Percentiles rank a stretch among this genome's conserved stretches.
Conservation (phyloP, 2,329 filamentous ascomycete genomes). For the Anisogramma anomala region DNA sequence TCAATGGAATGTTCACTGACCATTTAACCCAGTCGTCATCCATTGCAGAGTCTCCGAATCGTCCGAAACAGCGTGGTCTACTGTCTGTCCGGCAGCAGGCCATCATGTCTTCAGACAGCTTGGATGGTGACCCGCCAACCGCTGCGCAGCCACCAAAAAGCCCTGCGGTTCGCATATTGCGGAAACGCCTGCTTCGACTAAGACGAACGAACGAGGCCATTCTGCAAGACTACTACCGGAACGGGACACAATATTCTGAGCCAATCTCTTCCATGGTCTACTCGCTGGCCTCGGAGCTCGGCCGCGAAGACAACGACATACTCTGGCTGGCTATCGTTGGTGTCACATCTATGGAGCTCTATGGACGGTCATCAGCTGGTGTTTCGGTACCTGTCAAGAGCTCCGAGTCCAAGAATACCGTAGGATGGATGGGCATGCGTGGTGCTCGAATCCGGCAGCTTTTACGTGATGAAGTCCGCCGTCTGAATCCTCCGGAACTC, state of each 20-base stretch:
- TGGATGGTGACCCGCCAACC: slow-evolving; percentile 39
- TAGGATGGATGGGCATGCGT: slow-evolving; percentile 71
- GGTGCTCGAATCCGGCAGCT: slow-evolving; percentile 77
- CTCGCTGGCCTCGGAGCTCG: slow-evolving; percentile 85
- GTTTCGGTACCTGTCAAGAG: slow-evolving; percentile 50
- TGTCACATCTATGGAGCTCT: slow-evolving; percentile 85
- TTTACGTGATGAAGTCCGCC: slow-evolving; percentile 83
- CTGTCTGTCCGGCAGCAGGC: slow-evolving; percentile 40
- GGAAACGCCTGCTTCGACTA: slow-evolving; percentile 62
- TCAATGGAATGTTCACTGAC: slow-evolving; percentile 27
- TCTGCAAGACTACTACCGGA: slow-evolving; percentile 71
- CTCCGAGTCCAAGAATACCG: slow-evolving; percentile 44
- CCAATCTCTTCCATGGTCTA: slow-evolving; percentile 92
- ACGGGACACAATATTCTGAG: slow-evolving; percentile 85
- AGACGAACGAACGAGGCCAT: slow-evolving; percentile 66
- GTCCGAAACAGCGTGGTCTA: slow-evolving; percentile 49
- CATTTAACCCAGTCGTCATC: slow-evolving; percentile 45
- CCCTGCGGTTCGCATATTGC: slow-evolving; percentile 59
- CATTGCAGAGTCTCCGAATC: slow-evolving; percentile 52
- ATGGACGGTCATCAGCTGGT: slow-evolving; percentile 73
- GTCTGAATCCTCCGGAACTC: slow-evolving; percentile 70
- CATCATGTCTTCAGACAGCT: slow-evolving; percentile 36
- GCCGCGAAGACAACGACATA: slow-evolving; percentile 91
- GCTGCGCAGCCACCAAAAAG: slow-evolving; percentile 47
- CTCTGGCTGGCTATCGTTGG: slow-evolving; percentile 93